Conservation (phyloP, 768 basidiomycete species). For the Cystoderma amianthinum region DNA sequence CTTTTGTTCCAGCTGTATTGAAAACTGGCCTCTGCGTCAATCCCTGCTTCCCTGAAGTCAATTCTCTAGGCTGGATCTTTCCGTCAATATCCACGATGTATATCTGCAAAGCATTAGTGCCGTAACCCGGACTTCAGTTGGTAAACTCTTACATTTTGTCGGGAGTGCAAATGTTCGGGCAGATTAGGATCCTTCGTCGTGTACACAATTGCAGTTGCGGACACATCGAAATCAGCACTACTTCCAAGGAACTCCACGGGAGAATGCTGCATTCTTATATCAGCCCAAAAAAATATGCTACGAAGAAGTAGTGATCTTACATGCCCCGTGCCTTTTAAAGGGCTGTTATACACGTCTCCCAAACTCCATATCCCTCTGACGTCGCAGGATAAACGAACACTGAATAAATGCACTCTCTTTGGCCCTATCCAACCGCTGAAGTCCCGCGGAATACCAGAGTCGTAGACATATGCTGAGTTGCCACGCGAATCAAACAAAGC, state of each 20-base stretch:
- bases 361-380: constrained; percentile 47
- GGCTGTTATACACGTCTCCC: constrained; percentile 45
- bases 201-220: constrained; percentile 63
- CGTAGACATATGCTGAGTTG: constrained; percentile 65
- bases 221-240: constrained; percentile 74
- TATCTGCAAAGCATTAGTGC: constrained; percentile 39
- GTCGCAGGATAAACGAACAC: constrained; percentile 46
- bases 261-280: constrained; percentile 32
- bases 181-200: constrained; percentile 81
- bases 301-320: constrained; percentile 31
- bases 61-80: constrained; percentile 42
- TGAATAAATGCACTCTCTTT: constrained; percentile 69
- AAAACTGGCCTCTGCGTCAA: constrained; percentile 71
- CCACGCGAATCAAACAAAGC: constrained; percentile 68
- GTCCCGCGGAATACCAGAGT: constrained; percentile 59
- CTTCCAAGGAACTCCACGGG: constrained; percentile 89
- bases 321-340: constrained; percentile 61
- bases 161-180: constrained; percentile 79
- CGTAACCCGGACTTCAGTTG: not conserved
- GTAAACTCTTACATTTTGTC: constrained; percentile 57
- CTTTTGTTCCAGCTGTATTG: constrained; percentile 57
- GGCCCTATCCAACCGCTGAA: constrained; percentile 75
- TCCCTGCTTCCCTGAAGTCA: constrained; percentile 83
- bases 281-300: not conserved
- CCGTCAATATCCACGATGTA: constrained; percentile 61